Evolutionary conservation across 306 rosid species (phyloP).

Genomic region (Glycine latifolia): DNA sequence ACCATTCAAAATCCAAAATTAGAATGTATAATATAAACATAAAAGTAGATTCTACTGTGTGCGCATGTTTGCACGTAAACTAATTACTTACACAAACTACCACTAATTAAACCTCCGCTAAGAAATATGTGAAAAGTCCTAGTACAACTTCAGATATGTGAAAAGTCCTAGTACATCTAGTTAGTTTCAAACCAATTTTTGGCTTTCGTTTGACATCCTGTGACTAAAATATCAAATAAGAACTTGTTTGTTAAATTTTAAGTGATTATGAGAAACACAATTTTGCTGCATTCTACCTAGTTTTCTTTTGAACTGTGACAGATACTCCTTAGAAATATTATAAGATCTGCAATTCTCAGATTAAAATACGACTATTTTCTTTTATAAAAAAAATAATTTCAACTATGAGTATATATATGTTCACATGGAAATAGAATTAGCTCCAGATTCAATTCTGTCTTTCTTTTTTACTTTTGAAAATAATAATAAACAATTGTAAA

Average conservation of each 20-base stretch:
- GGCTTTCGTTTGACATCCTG: too few species aligned
- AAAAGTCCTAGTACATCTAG: not conserved
- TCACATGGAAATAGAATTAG: not conserved
- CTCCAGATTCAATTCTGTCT: not conserved
- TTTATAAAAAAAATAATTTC: too few species aligned
- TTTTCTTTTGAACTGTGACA: too few species aligned
- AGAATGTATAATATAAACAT: constrained; percentile 3
- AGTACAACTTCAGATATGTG: not conserved
- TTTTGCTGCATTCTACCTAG: too few species aligned
- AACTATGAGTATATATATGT: too few species aligned
- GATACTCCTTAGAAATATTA: too few species aligned
- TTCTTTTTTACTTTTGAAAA: not conserved
- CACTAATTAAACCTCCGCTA: not conserved
- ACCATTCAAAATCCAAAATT: constrained; percentile 25
- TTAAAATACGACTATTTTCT: too few species aligned
- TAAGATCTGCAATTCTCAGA: too few species aligned
- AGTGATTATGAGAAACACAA: too few species aligned
- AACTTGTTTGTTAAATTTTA: too few species aligned
- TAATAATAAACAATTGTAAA: not conserved
- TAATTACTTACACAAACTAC: not conserved
- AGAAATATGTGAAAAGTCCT: not conserved
- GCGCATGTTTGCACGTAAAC: not conserved
- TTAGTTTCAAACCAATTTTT: too few species aligned
- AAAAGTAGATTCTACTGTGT: constrained; percentile 23
- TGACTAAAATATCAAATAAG: too few species aligned